These are phyloP conservation scores for Wickerhamiella kurtzmanii DNA, from an alignment of 805 yeast genomes.

Conservation along the genomic window DNA sequence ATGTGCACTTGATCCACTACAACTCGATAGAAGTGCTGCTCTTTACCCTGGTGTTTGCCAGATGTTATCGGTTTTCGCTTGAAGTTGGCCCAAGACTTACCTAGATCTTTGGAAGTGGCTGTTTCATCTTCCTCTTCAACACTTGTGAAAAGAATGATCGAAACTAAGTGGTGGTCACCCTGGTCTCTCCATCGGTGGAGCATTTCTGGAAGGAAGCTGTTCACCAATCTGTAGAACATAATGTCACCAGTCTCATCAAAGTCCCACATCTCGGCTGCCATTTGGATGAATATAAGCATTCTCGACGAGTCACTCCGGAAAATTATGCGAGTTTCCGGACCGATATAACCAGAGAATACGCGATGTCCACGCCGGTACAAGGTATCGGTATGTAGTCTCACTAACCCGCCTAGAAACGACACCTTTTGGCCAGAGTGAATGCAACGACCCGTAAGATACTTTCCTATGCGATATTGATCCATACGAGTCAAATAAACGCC, in stretches of 20 bases:
- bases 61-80: slow-evolving; percentile 17
- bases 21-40: slow-evolving; percentile 74
- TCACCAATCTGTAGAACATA: slow-evolving; percentile 80
- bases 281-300: slow-evolving; percentile 68
- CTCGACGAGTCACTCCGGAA: slow-evolving; percentile 87
- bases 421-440: slow-evolving; percentile 54
- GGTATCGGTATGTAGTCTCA: slow-evolving; percentile 51
- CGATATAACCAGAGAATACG: slow-evolving; percentile 62
- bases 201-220: slow-evolving; percentile 80
- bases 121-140: slow-evolving; percentile 35
- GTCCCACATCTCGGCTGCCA: slow-evolving; percentile 95
- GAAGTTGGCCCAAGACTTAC: not conserved
- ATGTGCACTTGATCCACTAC: slow-evolving; percentile 92
- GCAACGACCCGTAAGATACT: slow-evolving; percentile 47
- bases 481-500: slow-evolving; percentile 77
- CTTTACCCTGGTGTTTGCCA: slow-evolving; percentile 45
- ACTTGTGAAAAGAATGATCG: slow-evolving; percentile 77
- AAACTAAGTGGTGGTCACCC: slow-evolving; percentile 80
- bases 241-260: slow-evolving; percentile 95
- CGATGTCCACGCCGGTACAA: slow-evolving; percentile 56
- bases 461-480: slow-evolving; percentile 80
- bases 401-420: slow-evolving; percentile 40
- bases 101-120: not conserved
- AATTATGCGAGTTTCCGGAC: slow-evolving; percentile 58
- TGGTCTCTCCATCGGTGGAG: slow-evolving; percentile 77